Conservation (phyloP, 108 stramenopile species). For the Skeletonema grethae region DNA sequence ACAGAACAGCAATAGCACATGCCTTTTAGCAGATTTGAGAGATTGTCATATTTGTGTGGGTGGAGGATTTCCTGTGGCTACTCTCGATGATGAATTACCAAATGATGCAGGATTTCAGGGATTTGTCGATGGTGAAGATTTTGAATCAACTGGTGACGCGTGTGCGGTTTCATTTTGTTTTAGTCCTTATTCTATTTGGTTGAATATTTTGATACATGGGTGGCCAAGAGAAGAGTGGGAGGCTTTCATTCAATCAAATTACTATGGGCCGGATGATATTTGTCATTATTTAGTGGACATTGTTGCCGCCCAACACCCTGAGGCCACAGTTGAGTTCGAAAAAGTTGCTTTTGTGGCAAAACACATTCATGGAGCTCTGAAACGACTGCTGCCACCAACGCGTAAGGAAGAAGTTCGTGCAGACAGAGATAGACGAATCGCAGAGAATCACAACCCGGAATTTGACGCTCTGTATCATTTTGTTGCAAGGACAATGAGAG, state of each 20-base stretch:
- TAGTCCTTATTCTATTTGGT: not conserved
- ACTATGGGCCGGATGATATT: no score
- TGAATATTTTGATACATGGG: not conserved
- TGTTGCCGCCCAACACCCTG: conserved; percentile 1
- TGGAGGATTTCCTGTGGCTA: conserved; percentile 1
- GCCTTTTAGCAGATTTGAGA: not conserved
- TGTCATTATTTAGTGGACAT: not conserved
- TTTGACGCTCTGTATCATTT: no score
- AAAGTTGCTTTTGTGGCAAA: not conserved
- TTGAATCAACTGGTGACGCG: no score
- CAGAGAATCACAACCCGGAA: not conserved
- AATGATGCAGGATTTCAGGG: no score
- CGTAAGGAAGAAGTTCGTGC: conserved; percentile 4
- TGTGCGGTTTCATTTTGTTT: not conserved
- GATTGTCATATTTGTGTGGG: conserved; percentile 2
- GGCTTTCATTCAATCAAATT: no score
- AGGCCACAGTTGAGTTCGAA: conserved; percentile 3
- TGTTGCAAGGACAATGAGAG: no score
- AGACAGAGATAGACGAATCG: not conserved
- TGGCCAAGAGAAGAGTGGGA: conserved; percentile 8
- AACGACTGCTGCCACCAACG: not conserved
- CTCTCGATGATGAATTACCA: no score
- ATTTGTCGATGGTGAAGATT: no score
- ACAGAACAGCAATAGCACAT: not conserved
- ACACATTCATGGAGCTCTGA: conserved; percentile 8